Base-by-base conservation (phyloP, 768 basidiomycete species). In the Auriscalpium vulgare region DNA sequence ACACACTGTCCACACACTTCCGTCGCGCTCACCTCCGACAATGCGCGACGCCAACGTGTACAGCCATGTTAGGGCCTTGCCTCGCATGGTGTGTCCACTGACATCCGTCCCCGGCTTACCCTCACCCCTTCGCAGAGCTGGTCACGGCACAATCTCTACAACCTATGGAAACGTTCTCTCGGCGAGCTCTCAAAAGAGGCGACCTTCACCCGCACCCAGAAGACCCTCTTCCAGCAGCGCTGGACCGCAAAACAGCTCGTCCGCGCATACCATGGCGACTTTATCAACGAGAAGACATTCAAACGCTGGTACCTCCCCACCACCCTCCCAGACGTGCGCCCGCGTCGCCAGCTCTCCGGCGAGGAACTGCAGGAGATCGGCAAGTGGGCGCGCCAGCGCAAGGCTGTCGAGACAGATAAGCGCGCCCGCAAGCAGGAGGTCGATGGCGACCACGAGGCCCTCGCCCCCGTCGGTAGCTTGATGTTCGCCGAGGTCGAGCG, bases 401-500 rank as follows among this genome's bases (percentile, higher is more conserved):
- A 68, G n/a, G 87, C 62, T 73, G 79, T 59, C 65, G 75, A 69
- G 62, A 68, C 63, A 47, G 71, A 69, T 55, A 72, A 74, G 63
- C 80, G 74, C 66, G 45, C 37, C 9, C 76, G 75, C 63, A 71
- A 75, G 57, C 74, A 72, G 54, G 72, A 75, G 50, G 75, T 77
- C 58, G 72, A 60, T 29, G 57, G 57, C 14, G 57, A 75, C 63
- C 78, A 82, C 59, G 80, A 83, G 62, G 85, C 82, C 1, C 78
- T 90, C 63, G 87, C 93, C 16, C 97, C 97, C 6, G 88, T 98
- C 14, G 92, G 91, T 50, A 93, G 90, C 68, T 80, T 99, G 79
- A 95, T 98, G 90, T 90, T 95, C 69, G 70, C 82, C 0, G 92
- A 97, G 70, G 79, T 98, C n/a, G 97, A 99, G 76, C 79, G 94